Conservation (phyloP, 306 rosid genomes). For the Vigna unguiculata region DNA sequence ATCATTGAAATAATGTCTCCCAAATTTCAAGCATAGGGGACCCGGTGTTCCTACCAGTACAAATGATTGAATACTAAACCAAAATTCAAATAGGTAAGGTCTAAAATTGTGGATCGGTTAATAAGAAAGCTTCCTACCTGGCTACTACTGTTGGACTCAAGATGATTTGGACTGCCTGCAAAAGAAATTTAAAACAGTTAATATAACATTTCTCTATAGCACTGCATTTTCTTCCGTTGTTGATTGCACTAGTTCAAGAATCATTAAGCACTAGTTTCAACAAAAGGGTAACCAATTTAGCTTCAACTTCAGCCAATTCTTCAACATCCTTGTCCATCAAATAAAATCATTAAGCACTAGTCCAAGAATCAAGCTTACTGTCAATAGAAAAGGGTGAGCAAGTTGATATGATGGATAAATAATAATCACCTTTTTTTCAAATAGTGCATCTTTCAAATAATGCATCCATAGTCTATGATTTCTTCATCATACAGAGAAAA, state of each 20-base stretch:
- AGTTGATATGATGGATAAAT: slow-evolving; percentile 22
- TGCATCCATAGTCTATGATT: too few relatives aligned
- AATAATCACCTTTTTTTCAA: slow-evolving; percentile 70
- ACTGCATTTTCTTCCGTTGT: too few relatives aligned
- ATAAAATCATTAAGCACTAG: slow-evolving; percentile 44
- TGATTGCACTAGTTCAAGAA: too few relatives aligned
- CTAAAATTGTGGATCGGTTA: slow-evolving; percentile 21
- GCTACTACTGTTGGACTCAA: slow-evolving; percentile 60
- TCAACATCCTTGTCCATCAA: slow-evolving; percentile 69
- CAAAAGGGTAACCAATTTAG: slow-evolving; percentile 80
- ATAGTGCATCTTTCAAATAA: slow-evolving; percentile 87
- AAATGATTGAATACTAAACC: slow-evolving; percentile 38
- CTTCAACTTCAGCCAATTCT: slow-evolving; percentile 97
- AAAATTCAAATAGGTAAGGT: slow-evolving; percentile 30
- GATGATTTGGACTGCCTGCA: slow-evolving; percentile 63
- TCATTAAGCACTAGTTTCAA: too few relatives aligned
- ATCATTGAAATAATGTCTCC: slow-evolving; percentile 35
- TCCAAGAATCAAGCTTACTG: slow-evolving; percentile 4
- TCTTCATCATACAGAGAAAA: too few relatives aligned
- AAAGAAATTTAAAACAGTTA: slow-evolving; percentile 33
- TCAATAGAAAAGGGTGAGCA: slow-evolving; percentile 32
- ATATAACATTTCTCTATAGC: too few relatives aligned
- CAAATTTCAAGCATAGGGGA: slow-evolving; percentile 46
- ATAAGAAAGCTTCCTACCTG: slow-evolving; percentile 66
- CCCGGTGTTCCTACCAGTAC: slow-evolving; percentile 31